Percentiles rank a stretch among this genome's conserved stretches.
Evolutionary conservation across 371 early-diverging fungal genomes (phyloP).

Genomic region (Ordospora pajunii): DNA sequence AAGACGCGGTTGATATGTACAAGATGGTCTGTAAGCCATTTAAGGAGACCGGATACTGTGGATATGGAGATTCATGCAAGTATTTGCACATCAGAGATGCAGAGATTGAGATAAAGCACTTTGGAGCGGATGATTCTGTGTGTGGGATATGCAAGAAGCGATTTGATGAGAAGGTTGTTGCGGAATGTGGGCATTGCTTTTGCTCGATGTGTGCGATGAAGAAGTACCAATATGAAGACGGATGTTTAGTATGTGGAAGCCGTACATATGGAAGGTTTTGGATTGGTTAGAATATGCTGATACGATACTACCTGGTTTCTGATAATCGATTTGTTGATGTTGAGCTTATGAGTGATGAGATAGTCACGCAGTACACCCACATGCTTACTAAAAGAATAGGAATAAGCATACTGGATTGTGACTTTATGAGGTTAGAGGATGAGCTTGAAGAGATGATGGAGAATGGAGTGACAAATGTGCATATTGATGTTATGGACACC

Average conservation of each 20-base stretch:
- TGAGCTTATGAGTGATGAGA: background rate
- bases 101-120: background rate
- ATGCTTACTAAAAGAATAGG: background rate
- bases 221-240: conserved; percentile 4
- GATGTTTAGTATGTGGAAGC: conserved; percentile 22
- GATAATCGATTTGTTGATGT: background rate
- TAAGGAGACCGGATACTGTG: conserved; percentile 50
- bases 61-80: conserved; percentile 46
- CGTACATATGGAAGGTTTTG: conserved; percentile 18
- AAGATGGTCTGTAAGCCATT: conserved; percentile 45
- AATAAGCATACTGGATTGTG: background rate
- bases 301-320: too few species aligned
- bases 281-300: background rate
- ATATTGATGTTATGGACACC: conserved; percentile 58
- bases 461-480: conserved; percentile 37
- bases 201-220: conserved; percentile 24
- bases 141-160: conserved; percentile 9
- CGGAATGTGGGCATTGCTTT: conserved; percentile 27
- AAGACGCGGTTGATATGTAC: conserved; percentile 1
- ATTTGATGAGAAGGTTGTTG: conserved; percentile 6
- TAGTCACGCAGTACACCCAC: background rate
- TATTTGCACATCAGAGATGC: conserved; percentile 36
- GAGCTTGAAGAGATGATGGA: conserved; percentile 33
- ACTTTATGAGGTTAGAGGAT: conserved; percentile 23
- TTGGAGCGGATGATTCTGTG: background rate